Evolutionary conservation across 2,329 filamentous ascomycete genomes (phyloP).

Genomic region (Hawksworthiomyces lignivorus): DNA sequence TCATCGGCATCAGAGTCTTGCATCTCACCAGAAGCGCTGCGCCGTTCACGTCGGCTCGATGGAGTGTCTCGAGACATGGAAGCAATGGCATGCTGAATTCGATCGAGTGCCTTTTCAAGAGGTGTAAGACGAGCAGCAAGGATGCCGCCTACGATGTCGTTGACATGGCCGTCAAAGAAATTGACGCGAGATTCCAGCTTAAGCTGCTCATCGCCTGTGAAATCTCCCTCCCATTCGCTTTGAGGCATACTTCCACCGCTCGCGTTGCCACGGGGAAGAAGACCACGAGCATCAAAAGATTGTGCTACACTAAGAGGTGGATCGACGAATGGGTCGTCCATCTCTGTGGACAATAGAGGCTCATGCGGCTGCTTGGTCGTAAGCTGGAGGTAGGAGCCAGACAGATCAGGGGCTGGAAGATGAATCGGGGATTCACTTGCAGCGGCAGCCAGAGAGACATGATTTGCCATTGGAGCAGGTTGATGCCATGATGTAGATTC

Average conservation of each 20-base stretch:
- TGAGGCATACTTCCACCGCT: slow-evolving; percentile 56
- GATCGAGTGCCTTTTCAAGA: slow-evolving; percentile 68
- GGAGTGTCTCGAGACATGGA: slow-evolving; percentile 43
- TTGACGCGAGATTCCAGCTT: slow-evolving; percentile 74
- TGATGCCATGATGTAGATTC: slow-evolving; percentile 39
- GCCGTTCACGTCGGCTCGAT: slow-evolving; percentile 50
- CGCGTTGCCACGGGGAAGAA: slow-evolving; percentile 56
- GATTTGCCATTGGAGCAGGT: slow-evolving; percentile 29
- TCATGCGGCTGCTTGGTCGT: slow-evolving; percentile 38
- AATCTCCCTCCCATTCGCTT: slow-evolving; percentile 88
- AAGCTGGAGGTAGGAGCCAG: slow-evolving; percentile 14
- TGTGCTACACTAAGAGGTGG: slow-evolving; percentile 26
- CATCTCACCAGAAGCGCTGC: slow-evolving; percentile 61
- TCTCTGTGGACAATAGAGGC: slow-evolving; percentile 43
- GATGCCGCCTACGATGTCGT: slow-evolving; percentile 72
- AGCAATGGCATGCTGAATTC: slow-evolving; percentile 64
- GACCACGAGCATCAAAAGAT: slow-evolving; percentile 39
- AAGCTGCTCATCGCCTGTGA: slow-evolving; percentile 73
- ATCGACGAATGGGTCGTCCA: neutral
- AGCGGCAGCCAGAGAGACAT: slow-evolving; percentile 28
- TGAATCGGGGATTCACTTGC: slow-evolving; percentile 45
- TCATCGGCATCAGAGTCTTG: slow-evolving; percentile 89
- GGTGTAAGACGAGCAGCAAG: slow-evolving; percentile 71
- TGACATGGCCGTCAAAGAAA: slow-evolving; percentile 89
- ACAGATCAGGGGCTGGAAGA: slow-evolving; percentile 33